These are phyloP conservation scores for Primulina tabacum DNA, from an alignment of 257 asterid genomes.

Conservation along the genomic window DNA sequence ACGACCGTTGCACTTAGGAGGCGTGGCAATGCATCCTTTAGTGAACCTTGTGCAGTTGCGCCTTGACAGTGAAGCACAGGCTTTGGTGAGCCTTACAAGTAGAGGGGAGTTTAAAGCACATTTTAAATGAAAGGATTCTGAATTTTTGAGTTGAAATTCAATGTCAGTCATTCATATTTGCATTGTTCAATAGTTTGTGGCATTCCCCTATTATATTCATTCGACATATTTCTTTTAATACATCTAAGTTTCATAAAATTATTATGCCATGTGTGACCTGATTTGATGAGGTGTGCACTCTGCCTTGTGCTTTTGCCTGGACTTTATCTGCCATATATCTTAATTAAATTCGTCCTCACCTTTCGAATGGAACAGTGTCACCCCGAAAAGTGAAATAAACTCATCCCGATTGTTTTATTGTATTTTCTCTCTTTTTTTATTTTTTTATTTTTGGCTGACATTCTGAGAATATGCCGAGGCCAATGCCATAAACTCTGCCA, in stretches of 20 bases:
- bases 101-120: background rate
- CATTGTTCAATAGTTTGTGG: background rate
- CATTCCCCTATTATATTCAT: background rate
- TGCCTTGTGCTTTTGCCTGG: background rate
- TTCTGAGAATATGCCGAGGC: background rate
- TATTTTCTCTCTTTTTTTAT: too few relatives aligned
- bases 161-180: background rate
- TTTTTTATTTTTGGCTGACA: background rate
- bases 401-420: background rate
- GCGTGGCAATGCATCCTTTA: background rate
- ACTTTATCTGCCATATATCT: too few relatives aligned
- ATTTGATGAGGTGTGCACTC: background rate
- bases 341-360: background rate
- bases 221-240: background rate
- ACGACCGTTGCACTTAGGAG: background rate
- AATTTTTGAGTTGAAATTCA: background rate
- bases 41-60: background rate
- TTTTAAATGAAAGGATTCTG: background rate
- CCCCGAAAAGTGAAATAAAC: background rate
- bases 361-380: background rate
- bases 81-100: background rate
- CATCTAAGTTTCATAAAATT: background rate
- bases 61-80: background rate
- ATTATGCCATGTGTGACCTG: background rate
- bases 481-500: background rate